phyloP scores from a whole-genome alignment of 306 rosid genomes.

The Vachellia collinsii region DNA sequence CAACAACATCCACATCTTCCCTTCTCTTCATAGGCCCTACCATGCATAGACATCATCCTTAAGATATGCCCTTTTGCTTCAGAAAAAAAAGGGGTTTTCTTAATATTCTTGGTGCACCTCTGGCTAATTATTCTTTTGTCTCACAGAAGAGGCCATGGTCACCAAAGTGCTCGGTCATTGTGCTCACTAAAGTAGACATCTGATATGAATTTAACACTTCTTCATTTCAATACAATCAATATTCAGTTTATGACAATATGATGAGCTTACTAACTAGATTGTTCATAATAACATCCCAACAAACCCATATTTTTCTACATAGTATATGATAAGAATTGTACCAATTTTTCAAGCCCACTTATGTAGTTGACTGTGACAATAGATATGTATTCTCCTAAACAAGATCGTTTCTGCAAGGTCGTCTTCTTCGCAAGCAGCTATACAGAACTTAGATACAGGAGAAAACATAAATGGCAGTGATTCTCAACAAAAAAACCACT shows the following conservation, averaged over 20 bases:
- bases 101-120: constrained; percentile 29
- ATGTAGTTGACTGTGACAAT: constrained; percentile 48
- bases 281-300: neutral
- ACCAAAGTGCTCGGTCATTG: neutral
- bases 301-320: constrained; percentile 16
- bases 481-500: constrained; percentile 29
- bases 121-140: constrained; percentile 27
- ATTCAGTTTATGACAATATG: constrained; percentile 25
- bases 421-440: constrained; percentile 38
- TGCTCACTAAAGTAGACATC: constrained; percentile 20
- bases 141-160: constrained; percentile 20
- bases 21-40: constrained; percentile 40
- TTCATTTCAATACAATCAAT: constrained; percentile 27
- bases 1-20: constrained; percentile 42
- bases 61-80: constrained; percentile 29
- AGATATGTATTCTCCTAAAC: constrained; percentile 47
- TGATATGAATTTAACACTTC: constrained; percentile 23
- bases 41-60: constrained; percentile 29
- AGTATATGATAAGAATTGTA: constrained; percentile 32
- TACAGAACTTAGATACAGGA: constrained; percentile 45
- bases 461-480: constrained; percentile 38
- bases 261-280: neutral
- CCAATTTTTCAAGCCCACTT: constrained; percentile 43
- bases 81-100: constrained; percentile 33
- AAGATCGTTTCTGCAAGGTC: constrained; percentile 37